phyloP scores from a whole-genome alignment of 2,329 filamentous ascomycete species.

The Curvularia lunata region DNA sequence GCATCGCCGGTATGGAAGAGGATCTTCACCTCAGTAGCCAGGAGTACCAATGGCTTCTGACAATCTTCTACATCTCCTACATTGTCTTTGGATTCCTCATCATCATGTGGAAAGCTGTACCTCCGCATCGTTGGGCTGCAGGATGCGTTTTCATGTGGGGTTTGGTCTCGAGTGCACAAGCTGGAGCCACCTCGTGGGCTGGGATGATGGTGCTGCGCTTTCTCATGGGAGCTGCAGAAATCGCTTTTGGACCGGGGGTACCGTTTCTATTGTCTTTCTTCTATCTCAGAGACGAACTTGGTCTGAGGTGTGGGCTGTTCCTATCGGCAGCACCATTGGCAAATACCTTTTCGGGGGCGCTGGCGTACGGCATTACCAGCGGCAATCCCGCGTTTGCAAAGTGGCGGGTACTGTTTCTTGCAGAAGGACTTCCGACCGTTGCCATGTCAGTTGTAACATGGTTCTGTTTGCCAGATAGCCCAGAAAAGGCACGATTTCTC shows the following conservation, averaged over 20 bases:
- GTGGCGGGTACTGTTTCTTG: slow-evolving; percentile 66
- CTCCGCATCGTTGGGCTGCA: slow-evolving; percentile 47
- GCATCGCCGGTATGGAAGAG: slow-evolving; percentile 50
- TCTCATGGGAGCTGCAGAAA: slow-evolving; percentile 52
- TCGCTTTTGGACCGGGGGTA: slow-evolving; percentile 53
- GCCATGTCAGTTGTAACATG: slow-evolving; percentile 52
- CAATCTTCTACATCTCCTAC: slow-evolving; percentile 50
- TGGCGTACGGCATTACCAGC: slow-evolving; percentile 63
- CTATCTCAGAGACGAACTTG: slow-evolving; percentile 64
- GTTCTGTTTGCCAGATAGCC: slow-evolving; percentile 55
- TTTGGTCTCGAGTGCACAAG: slow-evolving; percentile 42
- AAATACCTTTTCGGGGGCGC: slow-evolving; percentile 76
- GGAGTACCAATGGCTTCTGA: slow-evolving; percentile 47
- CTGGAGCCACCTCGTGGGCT: slow-evolving; percentile 38
- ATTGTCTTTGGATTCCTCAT: slow-evolving; percentile 46
- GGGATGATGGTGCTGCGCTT: slow-evolving; percentile 47
- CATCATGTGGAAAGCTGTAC: slow-evolving; percentile 48
- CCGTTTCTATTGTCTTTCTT: slow-evolving; percentile 63
- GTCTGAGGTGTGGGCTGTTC: slow-evolving; percentile 63
- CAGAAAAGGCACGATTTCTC: slow-evolving; percentile 52
- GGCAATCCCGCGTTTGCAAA: slow-evolving; percentile 62
- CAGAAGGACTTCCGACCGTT: slow-evolving; percentile 54
- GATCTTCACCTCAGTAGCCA: slow-evolving; percentile 38
- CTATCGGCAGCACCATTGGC: slow-evolving; percentile 68
- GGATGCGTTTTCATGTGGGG: slow-evolving; percentile 47